phyloP scores from a whole-genome alignment of 2,329 filamentous ascomycete species.

The Alternaria sp. region DNA sequence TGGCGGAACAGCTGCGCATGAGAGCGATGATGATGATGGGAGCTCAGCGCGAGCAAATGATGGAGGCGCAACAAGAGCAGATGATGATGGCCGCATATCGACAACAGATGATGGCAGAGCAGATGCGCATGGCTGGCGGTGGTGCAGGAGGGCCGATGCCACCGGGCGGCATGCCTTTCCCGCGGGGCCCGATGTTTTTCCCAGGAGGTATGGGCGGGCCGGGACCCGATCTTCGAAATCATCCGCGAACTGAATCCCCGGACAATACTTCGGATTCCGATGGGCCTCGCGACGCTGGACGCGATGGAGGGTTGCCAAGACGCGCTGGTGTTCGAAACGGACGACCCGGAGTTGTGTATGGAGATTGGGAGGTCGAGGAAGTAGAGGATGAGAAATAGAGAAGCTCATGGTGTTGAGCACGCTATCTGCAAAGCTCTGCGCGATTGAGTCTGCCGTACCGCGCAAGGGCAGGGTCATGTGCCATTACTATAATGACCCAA shows the following conservation, averaged over 20 bases:
- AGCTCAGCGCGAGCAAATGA: background rate
- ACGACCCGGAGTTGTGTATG: background rate
- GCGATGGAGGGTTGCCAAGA: background rate
- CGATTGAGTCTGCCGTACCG: no score
- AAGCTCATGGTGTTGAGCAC: no score
- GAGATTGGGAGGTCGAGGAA: background rate
- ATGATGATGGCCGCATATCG: background rate
- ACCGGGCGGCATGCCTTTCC: background rate
- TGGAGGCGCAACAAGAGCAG: background rate
- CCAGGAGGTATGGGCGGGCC: background rate
- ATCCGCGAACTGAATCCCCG: background rate
- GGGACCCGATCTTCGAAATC: background rate
- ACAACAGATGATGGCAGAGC: background rate
- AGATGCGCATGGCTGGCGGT: background rate
- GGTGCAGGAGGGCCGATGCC: background rate
- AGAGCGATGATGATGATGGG: background rate
- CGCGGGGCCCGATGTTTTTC: background rate
- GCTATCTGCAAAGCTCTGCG: no score
- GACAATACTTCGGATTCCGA: background rate
- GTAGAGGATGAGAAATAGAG: background rate
- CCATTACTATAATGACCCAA: no score
- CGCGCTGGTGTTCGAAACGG: background rate
- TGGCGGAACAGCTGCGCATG: background rate
- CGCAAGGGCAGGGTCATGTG: no score
- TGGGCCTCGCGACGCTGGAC: background rate